Evolutionary conservation across 2,329 filamentous ascomycete genomes (phyloP), one percentile per base, ranked within the genome.

Genomic region (Paramyrothecium sp.): DNA sequence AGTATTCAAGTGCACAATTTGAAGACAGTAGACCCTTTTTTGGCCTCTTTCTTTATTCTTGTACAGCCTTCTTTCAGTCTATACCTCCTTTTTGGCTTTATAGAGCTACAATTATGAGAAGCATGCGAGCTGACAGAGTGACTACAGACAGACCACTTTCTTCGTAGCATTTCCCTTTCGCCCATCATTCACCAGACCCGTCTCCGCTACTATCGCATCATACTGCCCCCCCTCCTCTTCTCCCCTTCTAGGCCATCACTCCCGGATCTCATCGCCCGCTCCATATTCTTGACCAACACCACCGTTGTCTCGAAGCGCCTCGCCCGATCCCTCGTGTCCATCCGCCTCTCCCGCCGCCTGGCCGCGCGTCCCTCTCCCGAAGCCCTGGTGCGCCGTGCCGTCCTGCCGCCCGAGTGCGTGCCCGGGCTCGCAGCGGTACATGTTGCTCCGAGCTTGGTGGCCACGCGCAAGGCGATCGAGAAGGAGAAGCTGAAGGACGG

Each of bases 251-350:
- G 86, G 8, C 85, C 88, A 2, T 81, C 84, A 3, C 76, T 87
- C 2, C 71, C 83, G 41, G 84, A 89, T 56, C 84, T 90, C 16
- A 85, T 88, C 54, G 72, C 78, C 21, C 81, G 86, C 46, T 81
- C 78, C 69, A 90, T 91, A 67, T 88, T 90, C 71, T 73, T 90
- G 47, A 89, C 87, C 46, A 78, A 81, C 55, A 90, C 86, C 16
- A 84, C 87, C 34, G 79, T 88, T 50, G 81, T 88, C 22, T 89
- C 88, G 3, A 82, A 87, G 20, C 77, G 79, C 21, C 80, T 91
- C 3, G 84, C 83, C 50, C 82, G 86, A 56, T 87, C 81, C 16
- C 78, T 91, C 3, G 83, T 86, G 7, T 82, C 83, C 54, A 90
- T 90, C 65, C 83, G 84, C 30, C 78, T 91, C 4, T 83, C 86